phyloP scores from a whole-genome alignment of 23 red algal genomes.

The Cyanidium caldarium region DNA sequence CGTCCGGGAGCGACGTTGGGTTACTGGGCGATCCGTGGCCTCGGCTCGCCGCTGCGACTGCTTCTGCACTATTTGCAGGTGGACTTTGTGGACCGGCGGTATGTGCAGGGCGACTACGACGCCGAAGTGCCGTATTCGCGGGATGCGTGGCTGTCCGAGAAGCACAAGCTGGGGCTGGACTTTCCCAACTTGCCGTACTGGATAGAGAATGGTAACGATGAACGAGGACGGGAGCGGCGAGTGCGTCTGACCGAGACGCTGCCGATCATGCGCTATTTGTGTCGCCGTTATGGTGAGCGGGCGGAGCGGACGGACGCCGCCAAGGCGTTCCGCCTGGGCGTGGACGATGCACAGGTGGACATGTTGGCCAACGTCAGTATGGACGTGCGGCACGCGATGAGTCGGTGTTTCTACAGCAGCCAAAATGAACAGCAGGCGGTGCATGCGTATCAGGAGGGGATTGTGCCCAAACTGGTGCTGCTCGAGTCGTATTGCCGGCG shows the following conservation, averaged over 20 bases:
- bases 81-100: not conserved
- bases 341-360: not conserved
- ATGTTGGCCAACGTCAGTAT: not conserved
- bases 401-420: not conserved
- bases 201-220: too few relatives aligned
- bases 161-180: not conserved
- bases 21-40: not conserved
- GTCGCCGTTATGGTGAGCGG: not conserved
- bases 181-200: constrained; percentile 1
- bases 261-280: not conserved
- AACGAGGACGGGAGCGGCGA: not conserved
- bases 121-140: not conserved
- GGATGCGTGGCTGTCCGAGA: constrained; percentile 2
- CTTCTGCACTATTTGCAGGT: not conserved
- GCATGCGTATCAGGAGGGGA: not conserved
- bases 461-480: not conserved
- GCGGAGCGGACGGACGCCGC: too few relatives aligned
- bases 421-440: not conserved
- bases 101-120: constrained; percentile 1
- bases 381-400: not conserved
- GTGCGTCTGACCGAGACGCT: not conserved
- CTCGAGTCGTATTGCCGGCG: not conserved
- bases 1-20: too few relatives aligned
- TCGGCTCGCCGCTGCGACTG: not conserved
- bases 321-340: not conserved